Evolutionary conservation across 2,329 filamentous ascomycete genomes (phyloP).

Genomic region (Ambrosiella xylebori): DNA sequence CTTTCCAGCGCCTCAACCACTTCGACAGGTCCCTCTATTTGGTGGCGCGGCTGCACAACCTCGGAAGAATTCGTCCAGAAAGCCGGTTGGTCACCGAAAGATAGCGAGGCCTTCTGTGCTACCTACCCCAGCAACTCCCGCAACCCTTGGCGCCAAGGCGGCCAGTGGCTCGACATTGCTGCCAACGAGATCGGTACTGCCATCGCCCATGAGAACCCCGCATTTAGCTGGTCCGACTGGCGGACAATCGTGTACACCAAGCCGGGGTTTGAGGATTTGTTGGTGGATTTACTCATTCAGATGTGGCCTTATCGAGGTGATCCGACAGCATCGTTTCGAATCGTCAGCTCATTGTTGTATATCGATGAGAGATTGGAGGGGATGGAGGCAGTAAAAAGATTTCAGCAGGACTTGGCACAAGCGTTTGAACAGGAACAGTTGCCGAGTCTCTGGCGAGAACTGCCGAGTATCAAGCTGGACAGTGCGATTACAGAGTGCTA

Average conservation of each 20-base stretch:
- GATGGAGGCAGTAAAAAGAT: not conserved
- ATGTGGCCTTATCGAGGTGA: slow-evolving; percentile 8
- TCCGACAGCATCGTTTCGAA: slow-evolving; percentile 1
- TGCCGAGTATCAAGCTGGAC: slow-evolving; percentile 7
- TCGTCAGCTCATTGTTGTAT: slow-evolving; percentile 6
- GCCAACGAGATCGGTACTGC: slow-evolving; percentile 10
- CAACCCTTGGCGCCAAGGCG: slow-evolving; percentile 6
- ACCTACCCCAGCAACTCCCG: slow-evolving; percentile 2
- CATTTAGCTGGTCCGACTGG: slow-evolving; percentile 11
- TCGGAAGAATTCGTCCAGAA: slow-evolving; percentile 9
- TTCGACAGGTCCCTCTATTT: not conserved
- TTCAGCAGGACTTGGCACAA: not conserved
- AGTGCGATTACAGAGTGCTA: not conserved
- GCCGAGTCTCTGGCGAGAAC: slow-evolving; percentile 8
- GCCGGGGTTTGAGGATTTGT: slow-evolving; percentile 10
- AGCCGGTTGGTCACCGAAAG: slow-evolving; percentile 3
- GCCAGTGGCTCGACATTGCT: slow-evolving; percentile 12
- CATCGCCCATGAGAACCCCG: slow-evolving; percentile 10
- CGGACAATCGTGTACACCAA: slow-evolving; percentile 10
- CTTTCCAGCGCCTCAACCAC: slow-evolving; percentile 4
- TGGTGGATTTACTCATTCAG: slow-evolving; percentile 6
- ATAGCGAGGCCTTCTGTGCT: slow-evolving; percentile 4
- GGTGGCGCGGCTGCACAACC: slow-evolving; percentile 10
- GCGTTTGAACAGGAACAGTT: slow-evolving; percentile 10
- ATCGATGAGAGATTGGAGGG: not conserved